Base-by-base conservation (phyloP, 225 moss, liverwort and hornwort species). In the Sphagnum tenellum region DNA sequence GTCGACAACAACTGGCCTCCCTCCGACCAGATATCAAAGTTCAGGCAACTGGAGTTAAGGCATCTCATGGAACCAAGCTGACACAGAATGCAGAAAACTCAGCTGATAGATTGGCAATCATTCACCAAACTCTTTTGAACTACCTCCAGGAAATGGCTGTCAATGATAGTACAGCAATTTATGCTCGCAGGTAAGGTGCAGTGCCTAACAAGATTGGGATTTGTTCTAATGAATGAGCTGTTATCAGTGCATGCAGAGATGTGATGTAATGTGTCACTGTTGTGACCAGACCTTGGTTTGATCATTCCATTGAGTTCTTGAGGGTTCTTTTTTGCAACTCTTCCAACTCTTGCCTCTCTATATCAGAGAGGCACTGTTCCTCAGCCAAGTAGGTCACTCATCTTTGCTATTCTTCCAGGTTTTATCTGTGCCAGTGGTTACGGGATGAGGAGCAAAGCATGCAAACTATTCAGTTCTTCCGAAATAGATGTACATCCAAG, bases 341-440 rank as follows among this genome's bases (percentile, higher is more conserved):
- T 29, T 29, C 29, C 29, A 29, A 29, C 29, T 29, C 29, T 29
- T 29, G 29, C 29, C 29, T 29, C 29, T 29, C 29, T 29, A 29
- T 29, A 1, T 29, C 29, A 29, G 29, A 29, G 29, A 29, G 29
- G 29, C 29, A 1, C 29, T 9, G 55, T 56, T 9, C n/a, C 9
- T n/a, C 55, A 9, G 9, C 55, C 55, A 56, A n/a, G 9, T 56
- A 9, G 9, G 9, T 56, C 9, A n/a, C 9, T 56, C 9, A 63
- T 63, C 46, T 5, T 46, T 44, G 44, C 4, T 8, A 52, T 14
- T 48, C 64, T 49, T 68, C 57, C 88, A 90, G 96, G 73, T 98
- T 98, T 60, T 93, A 90, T 71, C 74, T 98, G 71, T 98, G 96
- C 74, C 92, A 89, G 77, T 98, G 96, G 96, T 84, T 88, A 59